Evolutionary conservation across 768 basidiomycete genomes (phyloP).

Genomic region (Lepiota subincarnata): DNA sequence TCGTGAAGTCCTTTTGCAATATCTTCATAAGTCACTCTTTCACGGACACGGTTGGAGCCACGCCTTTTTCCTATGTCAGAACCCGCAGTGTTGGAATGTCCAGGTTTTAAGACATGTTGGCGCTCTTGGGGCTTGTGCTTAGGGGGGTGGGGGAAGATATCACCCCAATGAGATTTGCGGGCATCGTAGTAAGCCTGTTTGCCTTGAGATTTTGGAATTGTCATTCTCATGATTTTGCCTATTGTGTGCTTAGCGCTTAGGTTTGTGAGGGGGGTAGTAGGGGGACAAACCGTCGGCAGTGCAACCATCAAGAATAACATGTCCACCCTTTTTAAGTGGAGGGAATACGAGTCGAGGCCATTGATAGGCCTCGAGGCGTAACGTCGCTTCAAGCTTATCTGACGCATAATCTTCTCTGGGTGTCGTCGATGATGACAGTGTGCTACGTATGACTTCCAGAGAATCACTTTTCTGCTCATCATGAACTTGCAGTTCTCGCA

Average conservation of each 20-base stretch:
- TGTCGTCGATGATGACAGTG: neutral
- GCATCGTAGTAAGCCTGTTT: conserved; percentile 95
- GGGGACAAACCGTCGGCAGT: conserved; percentile 62
- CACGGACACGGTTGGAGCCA: conserved; percentile 18
- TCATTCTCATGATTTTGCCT: conserved; percentile 92
- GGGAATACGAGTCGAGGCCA: conserved; percentile 93
- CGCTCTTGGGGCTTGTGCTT: conserved; percentile 75
- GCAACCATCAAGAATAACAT: conserved; percentile 89
- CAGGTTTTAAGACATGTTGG: conserved; percentile 13
- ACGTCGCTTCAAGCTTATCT: conserved; percentile 41
- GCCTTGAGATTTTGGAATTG: conserved; percentile 91
- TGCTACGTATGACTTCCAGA: conserved; percentile 5
- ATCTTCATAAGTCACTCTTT: conserved; percentile 18
- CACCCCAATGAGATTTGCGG: conserved; percentile 91
- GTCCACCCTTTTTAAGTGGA: conserved; percentile 89
- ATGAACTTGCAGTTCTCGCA: conserved; percentile 41
- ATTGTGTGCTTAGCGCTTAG: conserved; percentile 7
- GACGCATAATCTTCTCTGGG: conserved; percentile 8
- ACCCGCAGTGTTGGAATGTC: neutral
- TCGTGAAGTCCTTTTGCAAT: conserved; percentile 23
- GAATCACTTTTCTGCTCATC: conserved; percentile 22
- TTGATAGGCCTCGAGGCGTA: conserved; percentile 72
- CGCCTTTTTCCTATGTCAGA: conserved; percentile 54
- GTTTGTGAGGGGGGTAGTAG: neutral
- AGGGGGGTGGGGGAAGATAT: conserved; percentile 87